Evolutionary conservation across 208 protist genomes (phyloP), one percentile per base, ranked within the genome.

Genomic region (Trypanosoma rangeli): DNA sequence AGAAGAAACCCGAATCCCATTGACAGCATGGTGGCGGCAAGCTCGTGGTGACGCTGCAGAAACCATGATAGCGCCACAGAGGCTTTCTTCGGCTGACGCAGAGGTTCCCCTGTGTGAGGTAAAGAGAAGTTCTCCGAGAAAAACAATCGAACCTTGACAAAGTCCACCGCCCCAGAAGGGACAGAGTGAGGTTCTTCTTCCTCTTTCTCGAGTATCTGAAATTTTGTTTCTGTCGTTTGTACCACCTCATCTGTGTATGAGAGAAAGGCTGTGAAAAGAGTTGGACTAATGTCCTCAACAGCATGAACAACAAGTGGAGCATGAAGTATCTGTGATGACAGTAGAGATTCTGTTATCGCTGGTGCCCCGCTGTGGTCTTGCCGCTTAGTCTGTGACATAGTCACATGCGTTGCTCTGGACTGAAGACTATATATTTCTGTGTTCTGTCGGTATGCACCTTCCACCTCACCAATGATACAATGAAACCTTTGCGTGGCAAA

Each of bases 1-100:
- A 76, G 49, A 39, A 76, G 49, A 66, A 76, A 70, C 37, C 56
- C 33, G 31, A 70, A 66, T 16, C 57, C 46, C 71, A 76, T 76
- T n/a, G 54, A 66, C 28, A 70, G 24, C 49, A 62, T 48, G 24
- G 71, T 76, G 16, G 49, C 53, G 9, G 71, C 54, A 60, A 66
- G 26, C 20, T 76, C 50, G n/a, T 63, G 55, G 37, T 76, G 50
- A 28, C 62, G 56, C 18, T 58, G 53, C 39, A 76, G 24, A 56
- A 76, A 76, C 64, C 71, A 76, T 22, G 42, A 60, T 15, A 70
- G 26, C 13, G 71, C 22, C n/a, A 46, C 33, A 33, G 37, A 55
- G 22, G 31, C 20, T 39, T 35, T 60, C 16, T 39, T 56, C n/a
- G 33, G 16, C 28, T 68, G 59, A 10, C 42, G 22, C 20, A 46